Base-by-base conservation (phyloP, 805 yeast genomes). In the Ogataea wickerhamii region DNA sequence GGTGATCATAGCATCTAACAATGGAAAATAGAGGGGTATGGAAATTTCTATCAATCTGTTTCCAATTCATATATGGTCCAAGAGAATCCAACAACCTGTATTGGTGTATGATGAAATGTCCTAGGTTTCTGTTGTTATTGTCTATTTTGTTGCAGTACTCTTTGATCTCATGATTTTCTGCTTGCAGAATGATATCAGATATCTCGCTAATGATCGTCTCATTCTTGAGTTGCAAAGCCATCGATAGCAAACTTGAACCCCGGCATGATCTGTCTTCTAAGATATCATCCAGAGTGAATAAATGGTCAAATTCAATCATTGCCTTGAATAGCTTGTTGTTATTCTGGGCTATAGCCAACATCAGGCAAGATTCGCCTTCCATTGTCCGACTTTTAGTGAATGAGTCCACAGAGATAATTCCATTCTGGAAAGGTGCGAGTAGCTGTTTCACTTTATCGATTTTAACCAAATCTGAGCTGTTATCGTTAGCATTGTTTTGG, bases 1-100 rank as follows among this genome's bases (percentile, higher is more conserved):
- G 63, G 47, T 84, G 88, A 56, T 88, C 96, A 59, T 89, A 89
- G 46, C 88, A 78, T 38, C 96, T 64, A 46, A 87, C 78, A 3
- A 86, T 61, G 2, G 87, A 73, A 58, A 83, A 77, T 7, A 91
- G 62, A 0, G 97, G 94, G 0, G 97, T 86, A 49, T 84, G 86
- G 0, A 80, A 76, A 42, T 73, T 76, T 10, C 51, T 45, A 54
- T 89, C 97, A 36, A 71, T 72, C 11, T 61, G 55, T 5, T 66
- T 68, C 97, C 97, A 91, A 50, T 85, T 69, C 4, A 88, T 63
- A 30, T 66, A 71, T 1, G 55, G 55, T 0, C 95, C 94, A 8
- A 87, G 56, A 12, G 51, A 53, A 1, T 63, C 53, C 11, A 87
- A 70, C 1, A 84, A 58, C 2, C 67, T 62, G 16, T 71, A 63